These are phyloP conservation scores for Fonsecaea pedrosoi DNA, from an alignment of 2,329 filamentous ascomycete species.

Conservation along the genomic window DNA sequence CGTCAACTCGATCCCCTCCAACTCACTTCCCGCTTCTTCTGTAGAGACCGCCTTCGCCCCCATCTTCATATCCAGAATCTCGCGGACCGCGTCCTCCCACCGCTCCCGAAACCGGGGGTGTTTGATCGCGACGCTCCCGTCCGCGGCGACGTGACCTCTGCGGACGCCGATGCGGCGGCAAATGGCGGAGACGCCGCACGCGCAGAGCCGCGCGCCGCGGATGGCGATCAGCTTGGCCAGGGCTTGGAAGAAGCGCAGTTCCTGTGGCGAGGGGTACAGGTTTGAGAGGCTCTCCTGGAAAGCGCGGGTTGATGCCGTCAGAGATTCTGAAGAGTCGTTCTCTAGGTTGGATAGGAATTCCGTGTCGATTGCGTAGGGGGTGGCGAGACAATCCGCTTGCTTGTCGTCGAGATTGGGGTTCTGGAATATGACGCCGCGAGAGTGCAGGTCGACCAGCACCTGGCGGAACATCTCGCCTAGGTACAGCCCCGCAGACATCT, in stretches of 20 bases:
- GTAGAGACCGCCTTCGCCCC: neutral
- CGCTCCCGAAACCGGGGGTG: slow-evolving; percentile 51
- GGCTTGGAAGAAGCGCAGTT: slow-evolving; percentile 65
- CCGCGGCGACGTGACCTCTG: slow-evolving; percentile 90
- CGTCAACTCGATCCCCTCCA: slow-evolving; percentile 43
- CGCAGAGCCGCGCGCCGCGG: slow-evolving; percentile 86
- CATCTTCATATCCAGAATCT: slow-evolving; percentile 46
- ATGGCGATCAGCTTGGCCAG: slow-evolving; percentile 94
- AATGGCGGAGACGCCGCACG: slow-evolving; percentile 94
- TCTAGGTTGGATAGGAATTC: slow-evolving; percentile 54
- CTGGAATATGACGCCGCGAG: slow-evolving; percentile 79
- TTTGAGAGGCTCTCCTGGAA: neutral
- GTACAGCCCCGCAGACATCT: slow-evolving; percentile 95
- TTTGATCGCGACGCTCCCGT: slow-evolving; percentile 51
- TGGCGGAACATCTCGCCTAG: slow-evolving; percentile 93
- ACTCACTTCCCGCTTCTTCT: slow-evolving; percentile 41
- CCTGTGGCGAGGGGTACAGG: slow-evolving; percentile 11
- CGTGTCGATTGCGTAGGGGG: slow-evolving; percentile 86
- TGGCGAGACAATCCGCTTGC: slow-evolving; percentile 66
- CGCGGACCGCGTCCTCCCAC: slow-evolving; percentile 50
- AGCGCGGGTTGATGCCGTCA: slow-evolving; percentile 3
- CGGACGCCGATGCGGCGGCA: slow-evolving; percentile 92
- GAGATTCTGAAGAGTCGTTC: slow-evolving; percentile 26
- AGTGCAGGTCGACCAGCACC: slow-evolving; percentile 81
- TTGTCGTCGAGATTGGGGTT: slow-evolving; percentile 73